phyloP scores from a whole-genome alignment of 352 stramenopile species.

The Globisporangium viniferum region DNA sequence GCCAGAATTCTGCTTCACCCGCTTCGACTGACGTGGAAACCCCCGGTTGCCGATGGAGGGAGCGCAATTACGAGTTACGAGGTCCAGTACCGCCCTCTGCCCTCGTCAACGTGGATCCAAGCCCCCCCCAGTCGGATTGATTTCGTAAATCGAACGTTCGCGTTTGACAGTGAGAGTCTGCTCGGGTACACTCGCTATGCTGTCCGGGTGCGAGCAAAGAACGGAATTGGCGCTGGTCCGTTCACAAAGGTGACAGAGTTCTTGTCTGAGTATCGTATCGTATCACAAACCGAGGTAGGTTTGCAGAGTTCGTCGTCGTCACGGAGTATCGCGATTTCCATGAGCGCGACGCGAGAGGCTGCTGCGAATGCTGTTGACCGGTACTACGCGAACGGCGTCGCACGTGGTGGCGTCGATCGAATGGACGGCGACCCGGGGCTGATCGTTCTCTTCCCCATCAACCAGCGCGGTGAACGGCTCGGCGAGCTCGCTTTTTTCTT shows the following conservation, averaged over 20 bases:
- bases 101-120: slow-evolving; percentile 47
- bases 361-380: slow-evolving; percentile 46
- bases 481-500: slow-evolving; percentile 48
- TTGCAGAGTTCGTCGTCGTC: not conserved
- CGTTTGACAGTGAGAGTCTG: slow-evolving; percentile 14
- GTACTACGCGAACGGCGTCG: slow-evolving; percentile 64
- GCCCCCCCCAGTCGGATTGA: slow-evolving; percentile 9
- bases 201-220: slow-evolving; percentile 37
- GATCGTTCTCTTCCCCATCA: slow-evolving; percentile 62
- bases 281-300: not conserved
- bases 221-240: slow-evolving; percentile 19
- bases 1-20: not conserved
- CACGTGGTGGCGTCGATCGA: slow-evolving; percentile 33
- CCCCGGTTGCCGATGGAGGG: slow-evolving; percentile 28
- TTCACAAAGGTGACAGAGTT: slow-evolving; percentile 33
- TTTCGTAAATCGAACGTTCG: not conserved
- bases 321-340: slow-evolving; percentile 2
- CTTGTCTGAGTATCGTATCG: slow-evolving; percentile 31
- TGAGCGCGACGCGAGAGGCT: slow-evolving; percentile 25
- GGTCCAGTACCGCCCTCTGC: slow-evolving; percentile 33
- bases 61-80: slow-evolving; percentile 32
- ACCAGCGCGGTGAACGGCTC: slow-evolving; percentile 36
- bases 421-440: slow-evolving; percentile 43
- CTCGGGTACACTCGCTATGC: slow-evolving; percentile 39
- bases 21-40: slow-evolving; percentile 32